Evolutionary conservation across 2,329 filamentous ascomycete species (phyloP), one percentile per base, ranked within the genome.

Genomic region (Coniochaeta prunicola): DNA sequence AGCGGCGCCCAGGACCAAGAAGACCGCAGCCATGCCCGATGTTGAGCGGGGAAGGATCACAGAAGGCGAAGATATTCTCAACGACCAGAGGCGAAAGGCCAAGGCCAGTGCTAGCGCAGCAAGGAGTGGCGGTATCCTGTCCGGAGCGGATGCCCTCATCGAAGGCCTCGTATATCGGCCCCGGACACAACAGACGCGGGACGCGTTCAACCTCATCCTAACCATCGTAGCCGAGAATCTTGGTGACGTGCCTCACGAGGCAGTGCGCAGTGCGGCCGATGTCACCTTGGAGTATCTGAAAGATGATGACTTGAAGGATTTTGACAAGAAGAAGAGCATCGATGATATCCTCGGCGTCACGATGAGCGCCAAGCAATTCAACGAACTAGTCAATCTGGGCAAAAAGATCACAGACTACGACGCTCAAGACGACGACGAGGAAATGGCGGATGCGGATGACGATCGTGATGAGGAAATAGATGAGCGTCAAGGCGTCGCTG

Each of bases 401-500:
- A 99, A 99, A 79, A 99, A 99, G 76, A 96, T 99, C 63, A 99
- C 94, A 56, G 94, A 99, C 72, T 99, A 97, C 73, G 90, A 97
- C 73, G 90, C 90, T 40, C 92, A 97, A 71, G 93, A 97, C 64
- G 94, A 97, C 33, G 92, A 97, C 63, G 93, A 96, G 64, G 87
- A 92, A 59, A 90, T 91, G 79, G 88, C 84, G 31, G 86, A 88
- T 67, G 88, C 84, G 30, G 82, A 79, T 24, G 84, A 79, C 19
- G 90, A 83, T 59, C 79, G 77, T 3, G 85, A 85, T 62, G 82
- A 87, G 31, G 92, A 97, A 70, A 84, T 97, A 56, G 94, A 97
- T 68, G 92, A 97, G 67, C 87, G 91, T 56, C 92, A 99, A 73
- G 94, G 94, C 80, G 94, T 99, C 53, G 94, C 96, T 36, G 94